A percentile compares a stretch with the other conserved stretches of the same genome.
These are phyloP conservation scores for Fusarium nelsonii DNA, from an alignment of 2,329 filamentous ascomycete species.

Conservation along the genomic window DNA sequence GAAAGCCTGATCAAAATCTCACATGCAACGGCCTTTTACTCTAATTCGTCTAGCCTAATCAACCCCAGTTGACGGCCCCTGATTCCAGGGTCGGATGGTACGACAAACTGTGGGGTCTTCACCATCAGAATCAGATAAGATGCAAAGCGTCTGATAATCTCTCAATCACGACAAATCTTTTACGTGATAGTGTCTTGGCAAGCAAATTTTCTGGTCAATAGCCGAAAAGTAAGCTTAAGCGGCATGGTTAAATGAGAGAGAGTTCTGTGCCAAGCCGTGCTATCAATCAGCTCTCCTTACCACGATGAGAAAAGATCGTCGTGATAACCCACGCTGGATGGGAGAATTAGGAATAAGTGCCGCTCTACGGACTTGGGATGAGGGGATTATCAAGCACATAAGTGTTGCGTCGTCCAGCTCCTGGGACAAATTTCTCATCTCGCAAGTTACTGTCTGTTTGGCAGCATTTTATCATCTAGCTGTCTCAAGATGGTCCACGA, in stretches of 20 bases:
- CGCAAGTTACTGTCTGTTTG: not conserved
- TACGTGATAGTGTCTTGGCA: constrained; percentile 23
- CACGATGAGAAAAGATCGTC: constrained; percentile 27
- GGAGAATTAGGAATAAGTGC: constrained; percentile 26
- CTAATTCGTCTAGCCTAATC: not conserved
- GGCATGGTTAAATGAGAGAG: constrained; percentile 3
- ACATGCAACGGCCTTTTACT: not conserved
- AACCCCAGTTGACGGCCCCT: not conserved
- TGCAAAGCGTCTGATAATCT: constrained; percentile 21
- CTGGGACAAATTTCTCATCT: fast-evolving
- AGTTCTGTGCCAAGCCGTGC: constrained; percentile 20
- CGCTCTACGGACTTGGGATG: not conserved
- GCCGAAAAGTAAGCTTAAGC: constrained; percentile 3
- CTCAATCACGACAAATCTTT: not conserved
- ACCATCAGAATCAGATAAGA: constrained; percentile 28
- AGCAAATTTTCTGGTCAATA: fast-evolving
- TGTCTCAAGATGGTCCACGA: constrained; percentile 15
- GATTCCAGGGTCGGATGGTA: not conserved
- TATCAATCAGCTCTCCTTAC: constrained; percentile 36
- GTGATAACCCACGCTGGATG: constrained; percentile 3
- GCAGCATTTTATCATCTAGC: no score
- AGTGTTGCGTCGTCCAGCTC: not conserved
- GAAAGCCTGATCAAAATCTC: not conserved
- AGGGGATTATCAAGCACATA: not conserved
- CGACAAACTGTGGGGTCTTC: not conserved